Evolutionary conservation across 1,284 basidiomycete genomes (phyloP), one percentile per base, ranked within the genome.

Genomic region (Chalciporus piperatoides): DNA sequence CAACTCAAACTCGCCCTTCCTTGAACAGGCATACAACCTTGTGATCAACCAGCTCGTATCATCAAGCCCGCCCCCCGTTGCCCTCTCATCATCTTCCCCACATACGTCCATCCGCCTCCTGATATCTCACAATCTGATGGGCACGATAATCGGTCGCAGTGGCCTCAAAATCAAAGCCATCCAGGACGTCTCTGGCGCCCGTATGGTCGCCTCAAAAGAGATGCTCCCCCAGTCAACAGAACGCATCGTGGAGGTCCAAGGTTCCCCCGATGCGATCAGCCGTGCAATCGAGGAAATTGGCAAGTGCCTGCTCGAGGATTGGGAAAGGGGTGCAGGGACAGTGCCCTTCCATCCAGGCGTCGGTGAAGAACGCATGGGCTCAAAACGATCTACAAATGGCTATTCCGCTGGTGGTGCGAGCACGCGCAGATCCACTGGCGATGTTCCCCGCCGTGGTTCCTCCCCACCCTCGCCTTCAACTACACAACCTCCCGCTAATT

Each of bases 131-230:
- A 96, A 97, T 70, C 82, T 98, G 59, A 99, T 99, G 97, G 97
- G 97, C 48, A 96, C 94, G 50, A 92, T 99, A 71, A 99, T 99
- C 62, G 97, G 97, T 59, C 92, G 96, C 62, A 89, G 77, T 53
- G 97, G 97, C 57, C 84, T 92, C 69, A 99, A 98, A 83, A 99
- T 99, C 74, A 99, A 99, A 77, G 92, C 95, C 69, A 99, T 99
- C 69, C 97, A 99, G 69, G 97, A 99, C 71, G 79, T 84, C 44
- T 97, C 94, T 45, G 97, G 97, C 49, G 95, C 95, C 19, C 86
- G 96, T 51, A 94, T 99, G 86, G 91, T 97, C 51, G 97, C 97
- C 17, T 93, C 92, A 57, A 98, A 99, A 73, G 92, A 97, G 62
- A 97, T 99, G 92, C 84, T 99, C 27, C 95, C 97, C 14, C 95